These are phyloP conservation scores for Epichloe sibirici DNA, from an alignment of 2,329 filamentous ascomycete species.

Conservation along the genomic window DNA sequence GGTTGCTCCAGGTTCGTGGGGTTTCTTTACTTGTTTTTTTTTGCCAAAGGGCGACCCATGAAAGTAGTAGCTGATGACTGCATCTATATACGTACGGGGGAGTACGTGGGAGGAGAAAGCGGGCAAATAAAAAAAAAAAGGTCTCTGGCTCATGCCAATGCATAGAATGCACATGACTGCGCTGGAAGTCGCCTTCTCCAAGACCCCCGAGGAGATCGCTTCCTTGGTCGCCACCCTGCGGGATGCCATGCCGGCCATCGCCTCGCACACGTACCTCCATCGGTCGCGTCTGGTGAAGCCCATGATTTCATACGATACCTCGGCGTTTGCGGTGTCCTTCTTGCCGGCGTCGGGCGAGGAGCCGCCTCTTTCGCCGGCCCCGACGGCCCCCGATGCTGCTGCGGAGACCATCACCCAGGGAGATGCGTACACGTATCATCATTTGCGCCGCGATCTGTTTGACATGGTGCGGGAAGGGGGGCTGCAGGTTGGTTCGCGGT, in stretches of 20 bases:
- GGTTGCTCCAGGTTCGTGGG: constrained; percentile 49
- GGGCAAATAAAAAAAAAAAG: constrained; percentile 28
- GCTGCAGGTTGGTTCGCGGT: constrained; percentile 62
- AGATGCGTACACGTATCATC: constrained; percentile 76
- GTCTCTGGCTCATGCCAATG: constrained; percentile 75
- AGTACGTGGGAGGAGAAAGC: no score
- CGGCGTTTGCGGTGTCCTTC: constrained; percentile 78
- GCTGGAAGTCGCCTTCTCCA: constrained; percentile 74
- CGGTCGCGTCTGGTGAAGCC: constrained; percentile 71
- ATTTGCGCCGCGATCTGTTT: constrained; percentile 72
- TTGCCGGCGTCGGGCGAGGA: constrained; percentile 62
- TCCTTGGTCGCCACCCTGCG: constrained; percentile 46
- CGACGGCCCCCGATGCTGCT: constrained; percentile 24
- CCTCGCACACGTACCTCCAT: constrained; percentile 53
- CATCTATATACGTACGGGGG: no score
- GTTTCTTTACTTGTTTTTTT: constrained; percentile 7
- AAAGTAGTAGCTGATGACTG: no score
- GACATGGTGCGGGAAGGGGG: constrained; percentile 47
- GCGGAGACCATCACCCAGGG: constrained; percentile 28
- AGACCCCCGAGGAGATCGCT: constrained; percentile 56
- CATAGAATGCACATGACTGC: constrained; percentile 73
- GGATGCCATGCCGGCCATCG: constrained; percentile 44
- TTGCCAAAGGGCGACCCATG: neutral
- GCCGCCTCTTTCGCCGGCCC: constrained; percentile 20
- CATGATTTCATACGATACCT: constrained; percentile 69